Base-by-base conservation (phyloP, 139 green algal genomes). In the Mychonastes homosphaera region DNA sequence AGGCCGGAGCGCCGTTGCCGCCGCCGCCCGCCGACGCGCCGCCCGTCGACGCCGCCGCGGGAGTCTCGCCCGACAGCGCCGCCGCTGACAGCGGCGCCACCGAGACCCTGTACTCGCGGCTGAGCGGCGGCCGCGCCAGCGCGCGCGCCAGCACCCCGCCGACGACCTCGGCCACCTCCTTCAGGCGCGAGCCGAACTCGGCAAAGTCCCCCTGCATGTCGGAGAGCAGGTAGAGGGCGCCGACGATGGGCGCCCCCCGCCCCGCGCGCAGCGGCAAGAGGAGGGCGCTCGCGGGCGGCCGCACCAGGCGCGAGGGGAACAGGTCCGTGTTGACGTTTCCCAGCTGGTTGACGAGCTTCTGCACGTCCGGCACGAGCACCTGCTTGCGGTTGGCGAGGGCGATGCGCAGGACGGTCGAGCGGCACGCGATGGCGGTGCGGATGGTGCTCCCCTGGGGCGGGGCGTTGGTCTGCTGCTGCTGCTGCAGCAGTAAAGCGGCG, bases 271-370 rank as follows among this genome's bases (percentile, higher is more conserved):
- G 64, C 40, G 75, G 75, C 56, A 82, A 73, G 30, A 82, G 63
- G 21, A 82, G 61, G 40, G 77, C 75, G 29, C 52, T 72, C 28
- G 67, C 79, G 52, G 75, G 75, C 23, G 75, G 75, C 71, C 74
- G 70, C 51, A 82, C 69, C 41, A 79, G 68, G 32, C 70, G 63
- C 15, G 63, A 75, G 52, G 76, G 72, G 70, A 82, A 82, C 29
- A 82, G 70, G 53, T 82, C 75, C 0, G 62, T 69, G 38, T 61
- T 69, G 19, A 79, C 75, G 33, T 77, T 77, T 43, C 75, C 75
- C 36, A 58, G 63, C 65, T 82, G 75, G 58, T 82, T 82, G 64
- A 82, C 77, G 13, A 82, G 64, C 67, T 79, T 79, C 49, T 82
- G 75, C 9, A 82, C 75, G 27, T 82, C 75, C 13, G 75, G 75